Conservation (phyloP, 106 monocot genomes). For the Narthecium ossifragum region DNA sequence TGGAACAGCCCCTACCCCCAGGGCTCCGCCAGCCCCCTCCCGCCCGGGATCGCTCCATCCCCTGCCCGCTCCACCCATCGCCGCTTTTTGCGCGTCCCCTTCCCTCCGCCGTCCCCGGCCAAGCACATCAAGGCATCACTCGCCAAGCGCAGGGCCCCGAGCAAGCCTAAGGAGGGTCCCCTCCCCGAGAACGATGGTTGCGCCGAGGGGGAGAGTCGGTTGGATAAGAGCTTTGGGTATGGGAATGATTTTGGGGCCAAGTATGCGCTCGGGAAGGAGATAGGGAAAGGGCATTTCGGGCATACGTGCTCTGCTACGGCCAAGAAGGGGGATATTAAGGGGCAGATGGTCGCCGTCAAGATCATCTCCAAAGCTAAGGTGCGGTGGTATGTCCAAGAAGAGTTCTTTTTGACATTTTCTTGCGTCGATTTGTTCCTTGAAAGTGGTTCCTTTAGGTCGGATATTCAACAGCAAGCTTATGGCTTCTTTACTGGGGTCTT, state of each 20-base stretch:
- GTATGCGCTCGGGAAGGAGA: constrained; percentile 82
- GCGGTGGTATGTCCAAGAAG: constrained; percentile 20
- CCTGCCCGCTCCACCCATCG: constrained; percentile 68
- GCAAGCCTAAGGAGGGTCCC: constrained; percentile 43
- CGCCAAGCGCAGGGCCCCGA: constrained; percentile 40
- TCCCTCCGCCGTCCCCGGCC: constrained; percentile 84
- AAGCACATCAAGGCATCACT: constrained; percentile 79
- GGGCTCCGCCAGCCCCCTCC: constrained; percentile 46
- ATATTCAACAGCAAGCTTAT: too few species aligned
- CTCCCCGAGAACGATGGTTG: constrained; percentile 42
- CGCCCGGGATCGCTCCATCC: constrained; percentile 56
- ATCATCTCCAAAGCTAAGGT: constrained; percentile 89
- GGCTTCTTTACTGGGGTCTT: too few species aligned
- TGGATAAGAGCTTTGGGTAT: constrained; percentile 77
- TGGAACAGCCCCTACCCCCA: constrained; percentile 56
- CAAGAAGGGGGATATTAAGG: constrained; percentile 71
- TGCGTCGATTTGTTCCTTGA: too few species aligned
- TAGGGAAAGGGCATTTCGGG: constrained; percentile 80
- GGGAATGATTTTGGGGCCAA: constrained; percentile 65
- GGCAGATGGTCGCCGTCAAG: constrained; percentile 74
- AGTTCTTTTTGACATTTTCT: constrained; percentile 1
- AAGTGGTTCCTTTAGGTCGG: too few species aligned
- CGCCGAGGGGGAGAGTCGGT: constrained; percentile 12
- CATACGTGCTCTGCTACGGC: constrained; percentile 65
- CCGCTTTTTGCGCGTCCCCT: constrained; percentile 59